Percentiles rank a stretch among this genome's conserved stretches.
Conservation (phyloP, 805 yeast species). For the Tetrapisispora nanseiensis region DNA sequence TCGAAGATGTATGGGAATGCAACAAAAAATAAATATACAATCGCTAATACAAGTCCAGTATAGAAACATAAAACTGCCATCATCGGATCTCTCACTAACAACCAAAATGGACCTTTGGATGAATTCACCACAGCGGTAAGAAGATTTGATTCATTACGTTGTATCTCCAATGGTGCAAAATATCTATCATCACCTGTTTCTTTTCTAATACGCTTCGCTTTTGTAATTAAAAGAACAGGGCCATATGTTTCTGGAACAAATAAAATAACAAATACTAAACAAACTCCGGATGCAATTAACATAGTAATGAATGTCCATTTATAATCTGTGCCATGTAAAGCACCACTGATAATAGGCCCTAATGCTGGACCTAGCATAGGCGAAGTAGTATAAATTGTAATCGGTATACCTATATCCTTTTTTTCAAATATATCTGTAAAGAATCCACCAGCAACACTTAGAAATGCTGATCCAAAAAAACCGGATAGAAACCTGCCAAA, state of each 20-base stretch:
- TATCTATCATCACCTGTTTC: constrained; percentile 46
- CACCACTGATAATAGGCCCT: constrained; percentile 57
- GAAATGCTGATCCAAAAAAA: constrained; percentile 63
- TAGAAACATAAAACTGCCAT: constrained; percentile 44
- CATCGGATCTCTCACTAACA: constrained; percentile 46
- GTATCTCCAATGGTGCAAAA: constrained; percentile 31
- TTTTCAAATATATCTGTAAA: constrained; percentile 61
- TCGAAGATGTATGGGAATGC: constrained; percentile 54
- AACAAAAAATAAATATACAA: constrained; percentile 55
- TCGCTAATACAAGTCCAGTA: constrained; percentile 48
- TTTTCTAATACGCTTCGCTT: constrained; percentile 43
- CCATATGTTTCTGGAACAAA: constrained; percentile 59
- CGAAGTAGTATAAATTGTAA: constrained; percentile 54
- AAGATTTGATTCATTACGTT: constrained; percentile 35
- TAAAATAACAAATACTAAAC: constrained; percentile 35
- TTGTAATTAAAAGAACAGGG: constrained; percentile 40
- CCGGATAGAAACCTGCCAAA: constrained; percentile 62
- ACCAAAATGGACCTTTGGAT: constrained; percentile 42
- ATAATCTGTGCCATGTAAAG: constrained; percentile 41
- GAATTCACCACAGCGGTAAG: constrained; percentile 35
- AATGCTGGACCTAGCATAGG: constrained; percentile 64
- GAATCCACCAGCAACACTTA: constrained; percentile 71
- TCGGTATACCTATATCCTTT: constrained; percentile 53
- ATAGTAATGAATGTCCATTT: constrained; percentile 64
- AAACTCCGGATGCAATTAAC: constrained; percentile 51